Base-by-base conservation (phyloP, 2,329 filamentous ascomycete genomes). In the Sarocladiaceae sp. region DNA sequence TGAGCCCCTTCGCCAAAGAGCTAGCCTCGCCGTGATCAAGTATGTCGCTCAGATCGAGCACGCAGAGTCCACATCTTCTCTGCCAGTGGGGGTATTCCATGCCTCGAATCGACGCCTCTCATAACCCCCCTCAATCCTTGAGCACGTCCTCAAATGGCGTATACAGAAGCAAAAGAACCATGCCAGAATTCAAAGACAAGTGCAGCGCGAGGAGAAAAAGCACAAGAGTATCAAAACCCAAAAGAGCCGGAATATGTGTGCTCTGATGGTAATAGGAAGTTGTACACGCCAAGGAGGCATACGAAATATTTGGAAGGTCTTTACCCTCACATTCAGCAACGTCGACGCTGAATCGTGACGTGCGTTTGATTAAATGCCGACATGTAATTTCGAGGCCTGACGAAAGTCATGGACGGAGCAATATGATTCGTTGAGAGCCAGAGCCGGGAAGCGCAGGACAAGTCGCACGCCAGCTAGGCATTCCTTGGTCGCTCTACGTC, bases 171-270 rank as follows among this genome's bases (percentile, higher is more conserved):
- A 41, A 41, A 27, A 41, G 37, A 24, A 27, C 37, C 23, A 24
- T 23, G 21, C 34, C 34, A 39, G 21, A 12, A 41, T 9, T 39
- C n/a, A 26, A 15, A 41, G 19, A 24, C 18, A 41, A 41, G 34
- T 15, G 19, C 34, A n/a, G n/a, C n/a, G n/a, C n/a, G 26, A 26
- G 9, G 19, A 23, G n/a, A 26, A 15, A 41, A 24, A 29, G 16
- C 26, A 24, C 37, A 41, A 27, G 29, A 41, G 19, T 41, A 41
- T 41, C 37, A 41, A 39, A 41, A 15, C 37, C 37, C n/a, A n/a
- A 39, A 19, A 27, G 21, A 41, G 37, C 19, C 23, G 18, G 21
- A 10, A 41, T 41, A 23, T 41, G 37, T 41, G 37, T 39, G 37
- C 37, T 41, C 37, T 19, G 15, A 24, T 29, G 37, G 21, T 27